Evolutionary conservation across 78 protist genomes (phyloP).

Genomic region (Dictyostelium brefeldianum): DNA sequence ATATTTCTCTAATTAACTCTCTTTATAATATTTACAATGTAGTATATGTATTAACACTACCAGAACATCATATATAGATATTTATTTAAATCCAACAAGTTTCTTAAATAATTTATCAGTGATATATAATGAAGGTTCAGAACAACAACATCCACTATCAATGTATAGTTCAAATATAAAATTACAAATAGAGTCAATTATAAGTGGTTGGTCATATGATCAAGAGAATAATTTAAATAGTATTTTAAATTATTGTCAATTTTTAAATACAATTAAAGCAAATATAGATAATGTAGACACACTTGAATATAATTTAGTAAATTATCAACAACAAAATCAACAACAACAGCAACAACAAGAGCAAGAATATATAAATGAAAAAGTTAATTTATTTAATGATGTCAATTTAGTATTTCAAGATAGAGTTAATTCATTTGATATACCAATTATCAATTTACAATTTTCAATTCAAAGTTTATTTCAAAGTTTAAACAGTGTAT

Average conservation of each 20-base stretch:
- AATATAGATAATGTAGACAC: neutral
- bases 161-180: neutral
- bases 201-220: neutral
- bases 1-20: neutral
- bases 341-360: neutral
- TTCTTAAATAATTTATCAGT: neutral
- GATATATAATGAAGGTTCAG: neutral
- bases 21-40: neutral
- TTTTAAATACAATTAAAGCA: neutral
- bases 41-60: neutral
- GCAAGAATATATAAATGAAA: constrained; percentile 2
- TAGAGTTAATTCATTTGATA: constrained; percentile 3
- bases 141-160: neutral
- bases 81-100: neutral
- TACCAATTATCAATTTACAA: constrained; percentile 10
- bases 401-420: constrained; percentile 2
- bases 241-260: neutral
- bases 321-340: too few species aligned
- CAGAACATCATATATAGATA: neutral
- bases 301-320: neutral
- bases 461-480: neutral
- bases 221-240: neutral
- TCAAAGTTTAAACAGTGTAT: neutral
- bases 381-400: neutral
- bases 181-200: neutral